Base-by-base conservation (phyloP, 768 basidiomycete species). In the Lactarius akahatsu region DNA sequence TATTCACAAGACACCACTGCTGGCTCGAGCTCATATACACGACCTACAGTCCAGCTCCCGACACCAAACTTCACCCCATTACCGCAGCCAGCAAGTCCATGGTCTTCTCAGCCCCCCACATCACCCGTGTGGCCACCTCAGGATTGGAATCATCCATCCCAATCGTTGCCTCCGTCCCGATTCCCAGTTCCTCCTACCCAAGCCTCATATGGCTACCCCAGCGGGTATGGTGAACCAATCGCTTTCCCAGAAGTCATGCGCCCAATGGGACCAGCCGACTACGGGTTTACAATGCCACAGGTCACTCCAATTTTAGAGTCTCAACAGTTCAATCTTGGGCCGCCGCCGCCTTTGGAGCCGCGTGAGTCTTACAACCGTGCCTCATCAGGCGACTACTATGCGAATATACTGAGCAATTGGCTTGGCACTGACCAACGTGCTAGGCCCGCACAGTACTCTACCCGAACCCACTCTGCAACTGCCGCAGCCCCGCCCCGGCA, bases 281-380 rank as follows among this genome's bases (percentile, higher is more conserved):
- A 63, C 9, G 32, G 50, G 11, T 59, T 28, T 23, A 1, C 66
- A 20, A 55, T 40, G 57, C 34, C 57, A 18, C 61, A 63, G 9
- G 8, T 40, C 13, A 32, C 65, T 32, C 34, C 61, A 38, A 23
- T 62, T 0, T 55, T 63, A 40, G 65, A 54, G 32, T 50, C 61
- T 5, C 61, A 67, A 15, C 66, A 59, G 28, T 41, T 55, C 11
- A 54, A 40, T 47, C 62, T 57, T 1, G 66, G 57, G 41, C 32
- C 50, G 11, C 56, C 65, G 26, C 66, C 66, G 23, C 57, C 62
- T n/a, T 34, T 32, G 2, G 57, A 59, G 26, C 32, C 66, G 41
- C 57, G 66, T 67, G 57, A 63, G 66, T 67, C 13, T 38, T 20
- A 30, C 47, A 43, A 20, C 26, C 23, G 41, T 41, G 30, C 54